Conservation (phyloP, 169 alveolate species). For the Eimeria brunetti region DNA sequence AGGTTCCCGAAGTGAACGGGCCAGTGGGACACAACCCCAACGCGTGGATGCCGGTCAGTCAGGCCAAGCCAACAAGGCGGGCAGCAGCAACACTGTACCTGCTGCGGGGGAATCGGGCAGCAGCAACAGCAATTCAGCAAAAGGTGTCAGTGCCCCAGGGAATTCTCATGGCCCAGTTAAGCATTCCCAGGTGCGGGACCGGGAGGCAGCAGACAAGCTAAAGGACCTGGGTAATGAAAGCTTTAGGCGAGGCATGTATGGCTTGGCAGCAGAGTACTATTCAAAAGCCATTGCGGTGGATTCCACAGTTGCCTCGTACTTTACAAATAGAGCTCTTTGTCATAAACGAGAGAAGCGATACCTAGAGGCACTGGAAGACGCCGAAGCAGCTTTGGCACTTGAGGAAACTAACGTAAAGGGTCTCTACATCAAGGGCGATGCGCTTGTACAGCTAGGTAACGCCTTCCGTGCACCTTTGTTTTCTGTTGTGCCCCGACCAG, state of each 20-base stretch:
- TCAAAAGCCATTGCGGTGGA: slow-evolving; percentile 88
- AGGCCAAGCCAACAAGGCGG: neutral
- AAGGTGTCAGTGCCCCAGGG: slow-evolving; percentile 3
- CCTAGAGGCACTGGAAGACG: slow-evolving; percentile 88
- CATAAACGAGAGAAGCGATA: slow-evolving; percentile 88
- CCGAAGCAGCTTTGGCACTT: slow-evolving; percentile 87
- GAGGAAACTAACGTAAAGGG: slow-evolving; percentile 91
- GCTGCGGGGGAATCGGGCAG: neutral
- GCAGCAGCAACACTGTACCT: slow-evolving; percentile 12
- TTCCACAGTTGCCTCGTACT: slow-evolving; percentile 88
- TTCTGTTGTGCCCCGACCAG: neutral
- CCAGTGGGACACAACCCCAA: neutral
- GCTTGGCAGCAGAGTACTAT: slow-evolving; percentile 90
- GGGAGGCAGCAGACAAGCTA: slow-evolving; percentile 66
- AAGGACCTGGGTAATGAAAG: slow-evolving; percentile 88
- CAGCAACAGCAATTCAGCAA: slow-evolving; percentile 28
- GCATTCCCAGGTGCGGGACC: slow-evolving; percentile 21
- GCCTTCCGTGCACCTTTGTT: neutral
- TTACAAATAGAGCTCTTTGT: slow-evolving; percentile 91
- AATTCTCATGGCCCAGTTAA: neutral
- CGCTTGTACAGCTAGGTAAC: slow-evolving; percentile 88
- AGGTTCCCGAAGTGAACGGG: neutral
- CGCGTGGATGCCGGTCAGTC: neutral
- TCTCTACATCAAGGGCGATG: slow-evolving; percentile 89
- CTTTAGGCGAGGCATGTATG: slow-evolving; percentile 89